phyloP scores from a whole-genome alignment of 495 filamentous ascomycete species.

The Aspergillus saccharolyticus region DNA sequence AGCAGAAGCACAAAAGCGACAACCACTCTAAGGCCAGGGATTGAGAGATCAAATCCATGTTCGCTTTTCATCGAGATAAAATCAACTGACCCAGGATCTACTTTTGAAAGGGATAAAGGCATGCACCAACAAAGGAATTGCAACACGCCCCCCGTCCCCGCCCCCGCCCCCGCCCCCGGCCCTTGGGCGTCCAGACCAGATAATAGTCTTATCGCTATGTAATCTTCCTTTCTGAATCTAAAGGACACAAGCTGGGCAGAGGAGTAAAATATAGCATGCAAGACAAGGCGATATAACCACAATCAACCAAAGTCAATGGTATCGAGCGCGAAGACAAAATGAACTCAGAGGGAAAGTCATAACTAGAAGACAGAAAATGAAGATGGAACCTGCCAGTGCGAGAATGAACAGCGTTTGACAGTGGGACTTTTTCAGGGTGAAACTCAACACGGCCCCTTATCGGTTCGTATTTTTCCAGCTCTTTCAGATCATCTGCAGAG shows the following conservation, averaged over 20 bases:
- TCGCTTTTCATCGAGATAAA: not conserved
- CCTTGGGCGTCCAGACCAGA: not conserved
- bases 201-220: not conserved
- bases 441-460: not conserved
- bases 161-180: no score
- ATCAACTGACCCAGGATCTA: not conserved
- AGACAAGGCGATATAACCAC: slow-evolving; percentile 7
- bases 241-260: not conserved
- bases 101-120: not conserved
- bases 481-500: not conserved
- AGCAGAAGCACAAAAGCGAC: not conserved
- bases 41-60: not conserved
- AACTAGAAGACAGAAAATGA: not conserved
- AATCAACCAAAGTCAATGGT: slow-evolving; percentile 13
- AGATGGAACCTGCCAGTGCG: not conserved
- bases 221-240: not conserved
- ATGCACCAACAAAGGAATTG: not conserved
- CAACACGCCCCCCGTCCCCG: not conserved
- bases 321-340: slow-evolving; percentile 14
- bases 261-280: not conserved
- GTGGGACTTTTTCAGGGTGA: not conserved
- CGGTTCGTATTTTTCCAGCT: slow-evolving; percentile 1
- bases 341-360: not conserved
- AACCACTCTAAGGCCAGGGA: not conserved
- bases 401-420: not conserved